These are phyloP conservation scores for Filobasidium wieringae DNA, from an alignment of 768 basidiomycete genomes.

Conservation along the genomic window DNA sequence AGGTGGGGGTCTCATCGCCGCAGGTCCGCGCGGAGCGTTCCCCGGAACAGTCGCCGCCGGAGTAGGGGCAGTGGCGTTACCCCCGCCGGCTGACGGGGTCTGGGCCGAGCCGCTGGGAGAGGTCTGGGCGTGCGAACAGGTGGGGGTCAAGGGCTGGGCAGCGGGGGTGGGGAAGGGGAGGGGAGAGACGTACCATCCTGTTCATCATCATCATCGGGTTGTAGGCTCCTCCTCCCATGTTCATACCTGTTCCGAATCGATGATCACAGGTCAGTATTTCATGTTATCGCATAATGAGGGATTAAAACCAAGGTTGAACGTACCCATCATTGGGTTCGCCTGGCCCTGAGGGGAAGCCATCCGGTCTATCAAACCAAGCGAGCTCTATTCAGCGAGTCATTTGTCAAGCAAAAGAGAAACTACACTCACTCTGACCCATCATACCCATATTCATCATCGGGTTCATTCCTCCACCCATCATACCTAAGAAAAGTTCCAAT, in stretches of 20 bases:
- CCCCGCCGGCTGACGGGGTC: not conserved
- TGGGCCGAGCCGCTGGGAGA: not conserved
- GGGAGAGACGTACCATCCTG: constrained; percentile 32
- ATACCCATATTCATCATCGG: constrained; percentile 35
- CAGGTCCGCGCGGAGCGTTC: constrained; percentile 36
- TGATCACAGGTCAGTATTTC: too few species aligned
- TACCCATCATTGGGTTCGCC: constrained; percentile 13
- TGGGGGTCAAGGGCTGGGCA: not conserved
- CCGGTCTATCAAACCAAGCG: not conserved
- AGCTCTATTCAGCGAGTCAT: not conserved
- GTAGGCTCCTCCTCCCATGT: constrained; percentile 19
- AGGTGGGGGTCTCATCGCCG: constrained; percentile 30
- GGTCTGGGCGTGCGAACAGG: not conserved
- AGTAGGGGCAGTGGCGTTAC: not conserved
- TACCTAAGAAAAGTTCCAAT: constrained; percentile 61
- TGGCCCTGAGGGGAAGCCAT: not conserved
- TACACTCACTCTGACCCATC: constrained; percentile 16
- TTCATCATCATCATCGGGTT: constrained; percentile 32
- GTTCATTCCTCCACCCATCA: constrained; percentile 31
- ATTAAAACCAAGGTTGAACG: constrained; percentile 11
- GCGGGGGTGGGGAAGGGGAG: not conserved
- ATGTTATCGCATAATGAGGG: not conserved
- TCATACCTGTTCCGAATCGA: constrained; percentile 1
- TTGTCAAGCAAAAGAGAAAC: not conserved
- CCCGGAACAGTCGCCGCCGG: constrained; percentile 1